These are phyloP conservation scores for Ceratocystis cubensis DNA, from an alignment of 2,329 filamentous ascomycete genomes.

Conservation along the genomic window DNA sequence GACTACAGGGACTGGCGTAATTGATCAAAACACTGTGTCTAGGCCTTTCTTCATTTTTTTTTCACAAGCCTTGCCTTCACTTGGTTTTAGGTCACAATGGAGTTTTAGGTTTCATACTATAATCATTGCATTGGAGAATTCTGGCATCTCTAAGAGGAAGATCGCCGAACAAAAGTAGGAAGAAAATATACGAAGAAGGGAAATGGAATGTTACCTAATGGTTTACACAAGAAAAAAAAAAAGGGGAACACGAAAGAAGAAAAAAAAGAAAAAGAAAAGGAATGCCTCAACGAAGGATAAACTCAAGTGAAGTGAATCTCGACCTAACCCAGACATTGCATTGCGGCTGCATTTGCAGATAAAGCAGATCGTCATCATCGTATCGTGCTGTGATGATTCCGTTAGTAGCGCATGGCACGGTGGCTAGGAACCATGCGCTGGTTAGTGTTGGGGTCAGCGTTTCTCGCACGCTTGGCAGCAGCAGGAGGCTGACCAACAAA, in stretches of 20 bases:
- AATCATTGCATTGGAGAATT: background rate
- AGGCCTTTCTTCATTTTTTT: no score
- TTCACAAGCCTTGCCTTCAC: background rate
- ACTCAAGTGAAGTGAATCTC: no score
- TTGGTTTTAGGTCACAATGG: background rate
- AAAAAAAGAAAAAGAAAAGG: background rate
- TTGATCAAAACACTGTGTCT: background rate
- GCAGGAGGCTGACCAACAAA: constrained; percentile 15
- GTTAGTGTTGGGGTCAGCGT: background rate
- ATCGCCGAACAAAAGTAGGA: background rate
- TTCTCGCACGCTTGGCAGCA: constrained; percentile 6
- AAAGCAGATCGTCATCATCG: background rate
- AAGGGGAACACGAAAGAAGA: background rate
- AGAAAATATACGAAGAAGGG: constrained; percentile 4
- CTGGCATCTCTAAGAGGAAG: background rate
- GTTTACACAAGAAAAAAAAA: background rate
- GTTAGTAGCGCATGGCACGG: background rate
- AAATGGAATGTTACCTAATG: background rate
- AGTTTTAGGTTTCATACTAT: background rate
- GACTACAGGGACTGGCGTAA: background rate
- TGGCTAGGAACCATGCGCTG: background rate
- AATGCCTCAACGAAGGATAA: background rate
- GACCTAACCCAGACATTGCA: no score
- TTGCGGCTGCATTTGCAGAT: background rate
- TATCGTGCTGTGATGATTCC: background rate